A percentile compares a stretch with the other conserved stretches of the same genome.
Evolutionary conservation across 2,329 filamentous ascomycete species (phyloP).

Genomic region (Microsporum ferrugineum): DNA sequence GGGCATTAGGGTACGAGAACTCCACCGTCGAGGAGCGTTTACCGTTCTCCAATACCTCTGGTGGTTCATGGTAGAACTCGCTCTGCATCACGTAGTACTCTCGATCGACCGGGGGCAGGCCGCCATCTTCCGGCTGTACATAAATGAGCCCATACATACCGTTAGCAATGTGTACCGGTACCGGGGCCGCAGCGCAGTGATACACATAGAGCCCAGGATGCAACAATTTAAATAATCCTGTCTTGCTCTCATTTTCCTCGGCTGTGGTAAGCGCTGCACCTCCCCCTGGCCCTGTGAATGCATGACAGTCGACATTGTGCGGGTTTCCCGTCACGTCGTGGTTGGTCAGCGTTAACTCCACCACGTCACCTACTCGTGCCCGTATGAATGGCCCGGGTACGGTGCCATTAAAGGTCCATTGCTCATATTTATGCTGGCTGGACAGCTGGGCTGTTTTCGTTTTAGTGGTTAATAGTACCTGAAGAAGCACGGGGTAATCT

Average conservation of each 20-base stretch:
- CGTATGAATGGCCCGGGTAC: conserved; percentile 28
- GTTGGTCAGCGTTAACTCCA: conserved; percentile 26
- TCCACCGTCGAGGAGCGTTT: conserved; percentile 22
- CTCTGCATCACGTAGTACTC: conserved; percentile 32
- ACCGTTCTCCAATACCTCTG: conserved; percentile 24
- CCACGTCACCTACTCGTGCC: conserved; percentile 25
- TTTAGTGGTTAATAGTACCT: conserved; percentile 21
- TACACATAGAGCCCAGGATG: conserved; percentile 26
- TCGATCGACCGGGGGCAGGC: conserved; percentile 22
- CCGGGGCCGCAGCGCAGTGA: conserved; percentile 28
- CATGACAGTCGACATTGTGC: conserved; percentile 29
- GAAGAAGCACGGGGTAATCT: conserved; percentile 23
- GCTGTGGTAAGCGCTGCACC: conserved; percentile 25
- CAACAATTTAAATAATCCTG: conserved; percentile 22
- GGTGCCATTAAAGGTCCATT: conserved; percentile 27
- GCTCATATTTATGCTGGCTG: conserved; percentile 27
- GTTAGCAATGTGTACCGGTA: conserved; percentile 29
- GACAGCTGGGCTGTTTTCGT: conserved; percentile 24
- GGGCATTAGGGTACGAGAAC: conserved; percentile 26
- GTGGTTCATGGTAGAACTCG: conserved; percentile 30
- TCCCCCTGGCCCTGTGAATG: conserved; percentile 26
- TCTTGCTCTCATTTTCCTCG: conserved; percentile 25
- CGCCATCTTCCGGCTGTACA: conserved; percentile 24
- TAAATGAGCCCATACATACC: conserved; percentile 31
- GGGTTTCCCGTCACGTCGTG: conserved; percentile 25